phyloP scores from a whole-genome alignment of 805 yeast species.

The Tetrapisispora fleetii region DNA sequence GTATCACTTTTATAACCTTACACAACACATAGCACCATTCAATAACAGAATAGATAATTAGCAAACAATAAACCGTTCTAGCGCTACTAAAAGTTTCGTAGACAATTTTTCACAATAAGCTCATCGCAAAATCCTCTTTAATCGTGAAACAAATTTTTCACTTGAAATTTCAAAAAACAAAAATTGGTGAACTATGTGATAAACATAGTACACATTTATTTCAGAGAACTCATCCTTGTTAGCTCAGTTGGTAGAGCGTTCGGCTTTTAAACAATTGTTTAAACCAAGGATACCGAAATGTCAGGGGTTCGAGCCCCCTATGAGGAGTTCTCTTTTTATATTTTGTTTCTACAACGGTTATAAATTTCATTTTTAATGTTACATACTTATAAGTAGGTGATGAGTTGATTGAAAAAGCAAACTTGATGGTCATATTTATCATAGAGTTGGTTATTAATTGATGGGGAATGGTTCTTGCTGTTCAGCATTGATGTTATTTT shows the following conservation, averaged over 20 bases:
- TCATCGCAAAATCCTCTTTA: neutral
- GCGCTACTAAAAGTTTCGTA: no score
- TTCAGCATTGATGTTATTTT: no score
- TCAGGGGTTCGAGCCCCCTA: slow-evolving; percentile 45
- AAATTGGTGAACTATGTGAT: neutral
- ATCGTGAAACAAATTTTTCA: neutral
- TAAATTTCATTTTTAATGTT: no score
- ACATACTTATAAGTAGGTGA: no score
- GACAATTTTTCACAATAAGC: neutral
- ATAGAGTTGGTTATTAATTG: no score
- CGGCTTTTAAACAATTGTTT: slow-evolving; percentile 44
- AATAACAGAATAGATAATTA: no score
- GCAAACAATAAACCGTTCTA: no score
- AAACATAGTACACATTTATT: neutral
- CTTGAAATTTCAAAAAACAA: neutral
- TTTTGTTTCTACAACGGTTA: neutral
- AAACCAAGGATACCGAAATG: slow-evolving; percentile 36
- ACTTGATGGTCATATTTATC: no score
- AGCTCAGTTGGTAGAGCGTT: slow-evolving; percentile 67
- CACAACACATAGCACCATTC: no score
- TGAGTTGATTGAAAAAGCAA: no score
- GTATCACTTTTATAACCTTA: no score
- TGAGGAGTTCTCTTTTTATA: slow-evolving; percentile 32
- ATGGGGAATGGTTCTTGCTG: no score
- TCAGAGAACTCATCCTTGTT: slow-evolving; percentile 37